phyloP scores from a whole-genome alignment of 306 rosid genomes.

The Begonia fuchsioides region DNA sequence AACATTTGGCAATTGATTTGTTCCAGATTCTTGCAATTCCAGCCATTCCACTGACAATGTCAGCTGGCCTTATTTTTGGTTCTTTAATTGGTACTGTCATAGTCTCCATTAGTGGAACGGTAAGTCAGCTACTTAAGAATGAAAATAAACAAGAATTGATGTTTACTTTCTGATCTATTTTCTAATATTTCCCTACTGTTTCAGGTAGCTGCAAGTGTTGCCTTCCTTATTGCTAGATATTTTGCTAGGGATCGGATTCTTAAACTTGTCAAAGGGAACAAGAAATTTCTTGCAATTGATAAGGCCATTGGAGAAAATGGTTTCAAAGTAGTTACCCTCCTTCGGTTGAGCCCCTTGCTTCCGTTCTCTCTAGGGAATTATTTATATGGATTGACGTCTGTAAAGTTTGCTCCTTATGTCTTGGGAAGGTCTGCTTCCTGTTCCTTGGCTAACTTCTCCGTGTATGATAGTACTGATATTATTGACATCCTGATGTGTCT shows the following conservation, averaged over 20 bases:
- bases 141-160: neutral
- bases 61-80: slow-evolving; percentile 97
- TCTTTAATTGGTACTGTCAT: slow-evolving; percentile 63
- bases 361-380: slow-evolving; percentile 95
- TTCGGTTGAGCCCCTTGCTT: slow-evolving; percentile 92
- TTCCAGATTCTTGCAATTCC: slow-evolving; percentile 86
- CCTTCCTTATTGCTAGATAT: slow-evolving; percentile 90
- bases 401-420: slow-evolving; percentile 80
- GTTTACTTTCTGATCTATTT: neutral
- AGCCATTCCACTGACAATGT: slow-evolving; percentile 86
- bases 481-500: no score
- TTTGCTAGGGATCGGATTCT: slow-evolving; percentile 95
- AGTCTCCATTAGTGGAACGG: slow-evolving; percentile 93
- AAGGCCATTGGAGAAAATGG: slow-evolving; percentile 93
- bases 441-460: no score
- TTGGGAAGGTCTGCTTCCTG: slow-evolving; percentile 60
- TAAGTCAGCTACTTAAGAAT: slow-evolving; percentile 19
- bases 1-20: neutral
- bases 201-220: slow-evolving; percentile 91
- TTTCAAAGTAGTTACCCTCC: slow-evolving; percentile 87
- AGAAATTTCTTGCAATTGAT: slow-evolving; percentile 88
- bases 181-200: slow-evolving; percentile 12
- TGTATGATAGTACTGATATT: no score
- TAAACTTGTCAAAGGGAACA: slow-evolving; percentile 87
- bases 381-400: slow-evolving; percentile 91